Percentiles rank a stretch among this genome's conserved stretches.
phyloP scores from a whole-genome alignment of 257 asterid genomes.

The Petrea volubilis region DNA sequence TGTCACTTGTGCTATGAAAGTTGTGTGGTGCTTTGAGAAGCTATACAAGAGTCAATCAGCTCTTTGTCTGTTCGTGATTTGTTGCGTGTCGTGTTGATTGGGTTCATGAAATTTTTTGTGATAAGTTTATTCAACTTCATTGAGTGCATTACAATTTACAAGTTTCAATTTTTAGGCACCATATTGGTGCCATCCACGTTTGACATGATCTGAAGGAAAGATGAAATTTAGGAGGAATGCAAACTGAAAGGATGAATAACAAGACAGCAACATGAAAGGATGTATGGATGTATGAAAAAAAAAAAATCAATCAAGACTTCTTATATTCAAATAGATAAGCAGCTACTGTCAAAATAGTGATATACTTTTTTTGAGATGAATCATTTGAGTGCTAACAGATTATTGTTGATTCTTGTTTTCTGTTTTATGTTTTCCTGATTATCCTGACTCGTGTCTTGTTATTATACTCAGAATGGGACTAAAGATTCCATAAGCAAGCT shows the following conservation, averaged over 20 bases:
- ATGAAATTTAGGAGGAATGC: background rate
- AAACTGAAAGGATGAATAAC: background rate
- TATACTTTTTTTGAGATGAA: background rate
- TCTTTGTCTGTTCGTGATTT: background rate
- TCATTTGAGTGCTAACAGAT: background rate
- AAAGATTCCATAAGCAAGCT: conserved; percentile 72
- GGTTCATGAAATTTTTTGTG: background rate
- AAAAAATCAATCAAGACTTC: too few species aligned
- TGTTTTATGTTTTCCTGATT: background rate
- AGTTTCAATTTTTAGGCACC: background rate
- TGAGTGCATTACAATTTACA: background rate
- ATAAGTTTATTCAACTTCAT: background rate
- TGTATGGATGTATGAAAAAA: too few species aligned
- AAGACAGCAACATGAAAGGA: background rate
- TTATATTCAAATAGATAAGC: too few species aligned
- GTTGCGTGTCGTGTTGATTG: background rate
- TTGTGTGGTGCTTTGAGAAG: background rate
- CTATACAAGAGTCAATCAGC: background rate
- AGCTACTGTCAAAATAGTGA: too few species aligned
- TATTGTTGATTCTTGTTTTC: background rate
- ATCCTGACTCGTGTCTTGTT: conserved; percentile 1
- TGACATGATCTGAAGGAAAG: background rate
- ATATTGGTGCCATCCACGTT: background rate
- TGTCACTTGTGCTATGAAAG: background rate
- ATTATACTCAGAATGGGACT: conserved; percentile 56